Evolutionary conservation across 805 yeast species (phyloP), one percentile per base, ranked within the genome.

Genomic region (Clavispora carvajalis): DNA sequence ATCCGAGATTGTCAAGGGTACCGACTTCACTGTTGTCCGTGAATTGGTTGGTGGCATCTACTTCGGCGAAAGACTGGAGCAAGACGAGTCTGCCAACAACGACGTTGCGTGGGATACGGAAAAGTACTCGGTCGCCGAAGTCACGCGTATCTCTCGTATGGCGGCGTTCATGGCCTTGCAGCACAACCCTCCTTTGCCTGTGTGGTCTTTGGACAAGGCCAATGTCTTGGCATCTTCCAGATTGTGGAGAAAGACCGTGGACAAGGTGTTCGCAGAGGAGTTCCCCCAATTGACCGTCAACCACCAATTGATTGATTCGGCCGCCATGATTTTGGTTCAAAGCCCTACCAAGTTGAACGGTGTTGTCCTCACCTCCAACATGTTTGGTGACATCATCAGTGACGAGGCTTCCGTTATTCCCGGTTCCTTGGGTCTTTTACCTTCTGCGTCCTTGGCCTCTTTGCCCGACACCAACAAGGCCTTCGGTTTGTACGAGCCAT

Each of bases 401-500:
- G 99, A 93, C 64, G 99, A 93, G 72, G 97, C 98, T 22, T 85
- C 95, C 15, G 97, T 90, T 37, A 93, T 93, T 55, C 99, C 99
- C 33, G 99, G 99, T 34, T 91, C 98, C 19, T 74, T 93, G 48
- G 99, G 99, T 46, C 77, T 93, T 52, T 76, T 93, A 50, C 99
- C 99, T 37, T 87, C 96, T 41, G 95, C 99, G 3, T 91, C 98
- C 16, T 77, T 93, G 58, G 93, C 97, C 3, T 88, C 97, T n/a
- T 75, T 93, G 59, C 99, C 99, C 39, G 96, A 91, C 65, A 79
- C 91, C 29, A 90, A 90, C 74, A 71, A 76, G 37, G 98, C 98
- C 1, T 90, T 93, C 60, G 99, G 99, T 44, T 73, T 93, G 49
- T 93, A 93, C 63, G 99, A 93, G 71, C 98, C 99, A 51, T 91